These are phyloP conservation scores for Cicer chorassanicum DNA, from an alignment of 306 rosid species.

Conservation along the genomic window DNA sequence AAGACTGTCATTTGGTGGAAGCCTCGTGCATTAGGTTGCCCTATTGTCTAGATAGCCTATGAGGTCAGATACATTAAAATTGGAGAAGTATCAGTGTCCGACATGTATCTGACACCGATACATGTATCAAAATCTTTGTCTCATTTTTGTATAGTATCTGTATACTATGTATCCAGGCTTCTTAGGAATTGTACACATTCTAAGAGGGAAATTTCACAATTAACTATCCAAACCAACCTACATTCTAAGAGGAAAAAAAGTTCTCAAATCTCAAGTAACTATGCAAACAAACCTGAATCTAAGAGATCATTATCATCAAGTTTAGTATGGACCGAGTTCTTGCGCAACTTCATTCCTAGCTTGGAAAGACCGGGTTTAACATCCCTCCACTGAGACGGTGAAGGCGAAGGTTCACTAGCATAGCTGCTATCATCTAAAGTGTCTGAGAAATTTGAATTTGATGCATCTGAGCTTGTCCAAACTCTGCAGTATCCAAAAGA, in stretches of 20 bases:
- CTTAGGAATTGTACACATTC: not conserved
- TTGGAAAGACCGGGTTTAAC: constrained; percentile 54
- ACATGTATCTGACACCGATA: too few relatives aligned
- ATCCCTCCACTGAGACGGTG: constrained; percentile 67
- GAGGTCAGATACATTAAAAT: too few relatives aligned
- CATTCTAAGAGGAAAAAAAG: not conserved
- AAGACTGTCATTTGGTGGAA: not conserved
- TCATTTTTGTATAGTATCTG: too few relatives aligned
- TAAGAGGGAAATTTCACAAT: not conserved
- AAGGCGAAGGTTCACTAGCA: constrained; percentile 71
- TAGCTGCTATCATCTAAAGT: constrained; percentile 62
- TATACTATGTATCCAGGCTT: too few relatives aligned
- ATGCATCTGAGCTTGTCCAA: constrained; percentile 72
- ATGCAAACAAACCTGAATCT: constrained; percentile 62
- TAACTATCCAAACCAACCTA: constrained; percentile 50
- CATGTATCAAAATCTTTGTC: too few relatives aligned
- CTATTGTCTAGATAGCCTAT: not conserved
- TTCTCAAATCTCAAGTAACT: not conserved
- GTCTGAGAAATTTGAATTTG: constrained; percentile 65
- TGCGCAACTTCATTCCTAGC: constrained; percentile 57
- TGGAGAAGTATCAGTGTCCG: too few relatives aligned
- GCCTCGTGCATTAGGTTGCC: not conserved
- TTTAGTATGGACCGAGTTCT: constrained; percentile 47
- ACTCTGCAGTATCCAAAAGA: constrained; percentile 53
- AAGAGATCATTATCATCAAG: constrained; percentile 54